These are phyloP conservation scores for Fraxinus floribunda DNA, from an alignment of 305 asterid species.

Conservation along the genomic window DNA sequence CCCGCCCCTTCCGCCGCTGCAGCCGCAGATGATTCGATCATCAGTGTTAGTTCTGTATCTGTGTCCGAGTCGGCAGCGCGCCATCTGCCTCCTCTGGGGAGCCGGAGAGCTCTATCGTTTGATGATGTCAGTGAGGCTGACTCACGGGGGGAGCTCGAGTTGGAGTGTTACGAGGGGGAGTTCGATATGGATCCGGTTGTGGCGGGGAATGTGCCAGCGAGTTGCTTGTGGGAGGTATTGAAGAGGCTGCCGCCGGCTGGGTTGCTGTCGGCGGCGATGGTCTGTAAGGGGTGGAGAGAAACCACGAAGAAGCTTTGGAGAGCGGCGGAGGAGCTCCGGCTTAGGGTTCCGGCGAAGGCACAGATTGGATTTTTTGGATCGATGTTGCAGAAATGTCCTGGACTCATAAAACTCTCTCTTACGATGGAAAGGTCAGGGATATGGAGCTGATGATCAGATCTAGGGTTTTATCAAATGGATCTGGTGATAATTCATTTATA, in stretches of 20 bases:
- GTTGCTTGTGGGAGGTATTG: slow-evolving; percentile 79
- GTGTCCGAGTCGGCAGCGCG: slow-evolving; percentile 21
- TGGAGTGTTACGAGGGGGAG: slow-evolving; percentile 40
- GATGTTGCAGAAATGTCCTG: slow-evolving; percentile 80
- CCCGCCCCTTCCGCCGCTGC: too few species aligned
- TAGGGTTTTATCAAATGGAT: slow-evolving; percentile 24
- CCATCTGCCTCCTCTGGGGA: slow-evolving; percentile 32
- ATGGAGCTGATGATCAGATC: slow-evolving; percentile 35
- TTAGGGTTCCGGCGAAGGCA: slow-evolving; percentile 70
- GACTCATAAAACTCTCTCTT: slow-evolving; percentile 67
- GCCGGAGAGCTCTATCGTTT: slow-evolving; percentile 71
- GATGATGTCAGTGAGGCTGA: slow-evolving; percentile 58
- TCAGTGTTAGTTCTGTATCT: slow-evolving; percentile 23
- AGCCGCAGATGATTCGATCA: slow-evolving; percentile 19
- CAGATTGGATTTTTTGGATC: slow-evolving; percentile 85
- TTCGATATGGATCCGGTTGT: slow-evolving; percentile 47
- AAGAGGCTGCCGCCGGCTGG: slow-evolving; percentile 78
- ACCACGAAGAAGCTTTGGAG: slow-evolving; percentile 65
- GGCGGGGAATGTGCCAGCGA: slow-evolving; percentile 46
- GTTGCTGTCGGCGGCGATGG: slow-evolving; percentile 68
- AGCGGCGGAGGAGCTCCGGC: slow-evolving; percentile 82
- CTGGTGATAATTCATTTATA: neutral
- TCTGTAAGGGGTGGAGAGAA: slow-evolving; percentile 85
- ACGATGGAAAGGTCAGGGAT: slow-evolving; percentile 76
- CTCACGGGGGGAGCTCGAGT: slow-evolving; percentile 44